Evolutionary conservation across 768 basidiomycete genomes (phyloP).

Genomic region (Russula sp.): DNA sequence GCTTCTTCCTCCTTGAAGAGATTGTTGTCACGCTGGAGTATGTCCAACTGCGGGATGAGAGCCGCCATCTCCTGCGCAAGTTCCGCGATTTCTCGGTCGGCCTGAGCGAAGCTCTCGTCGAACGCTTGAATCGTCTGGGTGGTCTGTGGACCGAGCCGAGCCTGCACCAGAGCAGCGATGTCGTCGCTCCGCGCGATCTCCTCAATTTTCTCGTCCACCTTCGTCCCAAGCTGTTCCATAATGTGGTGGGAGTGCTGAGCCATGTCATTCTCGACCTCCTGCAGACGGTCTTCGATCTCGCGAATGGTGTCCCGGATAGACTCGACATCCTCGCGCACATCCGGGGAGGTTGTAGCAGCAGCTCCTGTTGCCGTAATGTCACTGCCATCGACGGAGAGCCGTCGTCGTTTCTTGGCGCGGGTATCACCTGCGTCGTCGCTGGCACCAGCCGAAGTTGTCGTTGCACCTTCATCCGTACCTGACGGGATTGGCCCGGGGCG

Average conservation of each 20-base stretch:
- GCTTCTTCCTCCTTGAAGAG: constrained; percentile 22
- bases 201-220: constrained; percentile 21
- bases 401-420: constrained; percentile 12
- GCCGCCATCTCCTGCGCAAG: constrained; percentile 17
- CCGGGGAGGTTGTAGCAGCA: neutral
- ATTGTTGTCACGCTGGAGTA: constrained; percentile 3
- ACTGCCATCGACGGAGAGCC: neutral
- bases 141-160: constrained; percentile 1
- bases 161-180: neutral
- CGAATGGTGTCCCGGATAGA: constrained; percentile 11
- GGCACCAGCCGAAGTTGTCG: neutral
- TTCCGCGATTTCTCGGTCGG: constrained; percentile 17
- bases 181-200: constrained; percentile 11
- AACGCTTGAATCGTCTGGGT: constrained; percentile 1
- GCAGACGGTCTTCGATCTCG: constrained; percentile 15
- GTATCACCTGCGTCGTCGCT: neutral
- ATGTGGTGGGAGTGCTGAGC: constrained; percentile 13
- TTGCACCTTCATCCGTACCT: neutral
- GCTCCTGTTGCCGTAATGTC: neutral
- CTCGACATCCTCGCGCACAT: constrained; percentile 11
- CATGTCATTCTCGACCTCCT: constrained; percentile 19
- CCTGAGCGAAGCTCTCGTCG: constrained; percentile 3
- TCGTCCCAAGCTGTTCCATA: constrained; percentile 11
- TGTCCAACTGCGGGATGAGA: constrained; percentile 7
- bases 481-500: neutral